These are phyloP conservation scores for Fistulinella cinereoalba DNA, from an alignment of 1,284 basidiomycete species.

Conservation along the genomic window DNA sequence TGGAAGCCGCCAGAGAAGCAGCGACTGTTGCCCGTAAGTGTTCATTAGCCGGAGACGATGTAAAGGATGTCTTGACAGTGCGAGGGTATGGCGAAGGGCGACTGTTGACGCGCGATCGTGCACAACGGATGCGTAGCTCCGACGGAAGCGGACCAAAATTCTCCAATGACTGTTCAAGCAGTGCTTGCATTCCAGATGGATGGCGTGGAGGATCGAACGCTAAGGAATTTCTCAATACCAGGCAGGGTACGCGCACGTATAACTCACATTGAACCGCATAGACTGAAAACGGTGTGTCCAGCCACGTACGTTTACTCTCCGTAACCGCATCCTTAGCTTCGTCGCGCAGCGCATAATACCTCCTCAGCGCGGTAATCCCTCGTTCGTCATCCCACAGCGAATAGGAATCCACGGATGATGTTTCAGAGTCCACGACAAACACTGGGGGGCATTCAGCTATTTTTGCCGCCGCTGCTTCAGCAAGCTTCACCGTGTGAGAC, in stretches of 20 bases:
- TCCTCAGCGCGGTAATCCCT: constrained; percentile 57
- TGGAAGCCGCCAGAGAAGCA: constrained; percentile 25
- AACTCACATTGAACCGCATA: constrained; percentile 68
- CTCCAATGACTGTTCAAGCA: constrained; percentile 70
- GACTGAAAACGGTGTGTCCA: constrained; percentile 69
- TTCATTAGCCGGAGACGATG: constrained; percentile 42
- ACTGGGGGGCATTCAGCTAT: constrained; percentile 40
- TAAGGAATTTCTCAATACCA: constrained; percentile 30
- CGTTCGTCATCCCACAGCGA: constrained; percentile 60
- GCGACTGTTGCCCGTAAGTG: constrained; percentile 31
- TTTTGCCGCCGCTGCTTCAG: constrained; percentile 31
- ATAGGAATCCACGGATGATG: constrained; percentile 44
- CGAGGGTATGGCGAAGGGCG: constrained; percentile 71
- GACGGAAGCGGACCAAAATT: constrained; percentile 67
- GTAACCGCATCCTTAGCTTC: constrained; percentile 66
- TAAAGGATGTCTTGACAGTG: constrained; percentile 39
- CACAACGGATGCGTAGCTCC: constrained; percentile 57
- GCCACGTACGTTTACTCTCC: constrained; percentile 64
- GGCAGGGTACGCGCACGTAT: neutral
- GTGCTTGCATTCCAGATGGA: constrained; percentile 62
- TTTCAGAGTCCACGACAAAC: constrained; percentile 57
- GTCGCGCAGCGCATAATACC: constrained; percentile 64
- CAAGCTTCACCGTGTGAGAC: constrained; percentile 19
- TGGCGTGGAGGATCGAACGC: constrained; percentile 70
- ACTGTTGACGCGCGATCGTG: constrained; percentile 64